Evolutionary conservation across 495 filamentous ascomycete genomes (phyloP), one percentile per base, ranked within the genome.

Genomic region (Lasiosphaeriaceae sp.): DNA sequence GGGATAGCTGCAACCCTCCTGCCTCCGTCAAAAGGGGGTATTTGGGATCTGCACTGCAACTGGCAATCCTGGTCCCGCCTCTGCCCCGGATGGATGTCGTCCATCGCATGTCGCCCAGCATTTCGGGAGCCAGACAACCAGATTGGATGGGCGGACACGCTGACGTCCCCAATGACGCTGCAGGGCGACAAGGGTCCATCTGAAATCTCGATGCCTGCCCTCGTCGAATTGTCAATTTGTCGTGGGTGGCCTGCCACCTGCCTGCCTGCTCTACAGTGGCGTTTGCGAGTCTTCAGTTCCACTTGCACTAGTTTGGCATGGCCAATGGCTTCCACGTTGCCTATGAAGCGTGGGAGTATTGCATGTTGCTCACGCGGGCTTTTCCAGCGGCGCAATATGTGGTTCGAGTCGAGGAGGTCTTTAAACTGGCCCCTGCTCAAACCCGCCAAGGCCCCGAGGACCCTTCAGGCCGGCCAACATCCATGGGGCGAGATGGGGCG

Each of bases 151-250:
- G 21, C 17, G 20, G 20, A 50, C n/a, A n/a, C 19, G 55, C 55
- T 58, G 55, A 58, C 55, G 44, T 53, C 45, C 22, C 44, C 37
- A 47, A 56, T 60, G 58, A 60, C 56, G 52, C 43, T 53, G 56
- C 43, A 43, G 34, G 22, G 45, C 16, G 17, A 48, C 47, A 19
- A 47, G 39, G 22, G 23, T 26, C 11, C 29, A 20, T 20, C 26
- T 22, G 7, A 46, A 44, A 44, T 58, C 43, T 58, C 50, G 56
- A 48, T 58, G 56, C 56, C 56, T 53, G 21, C 22, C 26, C 12
- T 26, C 26, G 14, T 23, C 17, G 31, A 41, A 3, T 44, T 31
- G 14, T 23, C 17, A 19, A 41, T 16, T 44, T 31, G 26, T 31
- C 26, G 26, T 3, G 26, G 9, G 26, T 9, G 26, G 26, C 26